These are phyloP conservation scores for Cladophialophora psammophila DNA, from an alignment of 2,329 filamentous ascomycete species.

Conservation along the genomic window DNA sequence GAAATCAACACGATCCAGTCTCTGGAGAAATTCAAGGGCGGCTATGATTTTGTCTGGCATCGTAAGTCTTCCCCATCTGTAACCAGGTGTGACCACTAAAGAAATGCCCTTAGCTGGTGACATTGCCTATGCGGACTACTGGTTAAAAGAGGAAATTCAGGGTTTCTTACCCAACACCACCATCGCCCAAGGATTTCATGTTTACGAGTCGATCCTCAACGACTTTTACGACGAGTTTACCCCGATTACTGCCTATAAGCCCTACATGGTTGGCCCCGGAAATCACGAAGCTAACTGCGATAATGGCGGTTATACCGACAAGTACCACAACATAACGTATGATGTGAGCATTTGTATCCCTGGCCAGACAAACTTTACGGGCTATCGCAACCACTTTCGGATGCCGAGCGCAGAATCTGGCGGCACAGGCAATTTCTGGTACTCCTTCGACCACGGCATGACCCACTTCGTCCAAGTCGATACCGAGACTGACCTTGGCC, in stretches of 20 bases:
- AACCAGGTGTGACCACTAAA: no score
- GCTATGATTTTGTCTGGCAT: no score
- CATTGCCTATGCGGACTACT: no score
- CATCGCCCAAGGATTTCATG: conserved; percentile 41
- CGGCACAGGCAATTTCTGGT: conserved; percentile 62
- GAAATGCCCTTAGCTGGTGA: no score
- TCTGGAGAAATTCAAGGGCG: no score
- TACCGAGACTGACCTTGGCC: conserved; percentile 59
- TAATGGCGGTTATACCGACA: conserved; percentile 54
- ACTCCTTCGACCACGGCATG: conserved; percentile 62
- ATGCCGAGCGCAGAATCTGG: conserved; percentile 59
- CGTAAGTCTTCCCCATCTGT: no score
- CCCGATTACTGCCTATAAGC: conserved; percentile 52
- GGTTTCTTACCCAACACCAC: no score
- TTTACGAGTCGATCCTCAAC: conserved; percentile 54
- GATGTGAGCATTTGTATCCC: conserved; percentile 58
- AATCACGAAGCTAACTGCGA: conserved; percentile 60
- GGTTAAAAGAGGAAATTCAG: no score
- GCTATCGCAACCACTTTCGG: conserved; percentile 60
- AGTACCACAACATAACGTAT: conserved; percentile 46
- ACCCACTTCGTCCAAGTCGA: conserved; percentile 60
- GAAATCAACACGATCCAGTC: conserved; percentile 43
- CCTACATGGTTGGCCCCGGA: conserved; percentile 60
- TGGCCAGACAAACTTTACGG: conserved; percentile 60
- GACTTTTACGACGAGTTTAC: conserved; percentile 60